Evolutionary conservation across 306 rosid genomes (phyloP).

Genomic region (Pyrus betulifolia): DNA sequence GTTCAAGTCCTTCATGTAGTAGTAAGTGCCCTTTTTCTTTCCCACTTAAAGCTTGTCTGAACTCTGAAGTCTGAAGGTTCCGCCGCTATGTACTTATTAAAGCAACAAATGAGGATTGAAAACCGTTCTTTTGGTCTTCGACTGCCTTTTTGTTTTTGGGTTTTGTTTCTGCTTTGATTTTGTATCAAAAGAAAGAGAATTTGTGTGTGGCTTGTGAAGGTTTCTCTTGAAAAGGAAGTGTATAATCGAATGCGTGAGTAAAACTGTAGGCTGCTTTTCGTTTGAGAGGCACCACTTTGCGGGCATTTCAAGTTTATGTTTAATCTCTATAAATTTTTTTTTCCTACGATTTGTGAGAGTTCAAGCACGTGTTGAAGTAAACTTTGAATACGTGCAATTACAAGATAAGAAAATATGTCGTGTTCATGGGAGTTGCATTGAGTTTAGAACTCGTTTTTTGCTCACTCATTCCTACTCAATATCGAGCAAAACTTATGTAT

Average conservation of each 20-base stretch:
- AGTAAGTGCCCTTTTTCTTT: background rate
- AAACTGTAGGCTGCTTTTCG: background rate
- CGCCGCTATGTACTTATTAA: background rate
- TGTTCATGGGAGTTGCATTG: no score
- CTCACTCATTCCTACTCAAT: no score
- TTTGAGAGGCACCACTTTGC: constrained; percentile 16
- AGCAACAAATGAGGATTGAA: background rate
- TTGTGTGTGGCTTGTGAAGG: background rate
- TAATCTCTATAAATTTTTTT: no score
- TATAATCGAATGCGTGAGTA: constrained; percentile 1
- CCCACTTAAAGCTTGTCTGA: background rate
- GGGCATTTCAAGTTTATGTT: constrained; percentile 12
- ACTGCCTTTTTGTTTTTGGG: background rate
- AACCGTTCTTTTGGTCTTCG: background rate
- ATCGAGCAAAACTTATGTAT: no score
- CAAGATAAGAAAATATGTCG: no score
- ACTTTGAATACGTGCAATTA: background rate
- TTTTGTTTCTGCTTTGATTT: background rate
- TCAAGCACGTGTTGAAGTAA: background rate
- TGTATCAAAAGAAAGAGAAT: background rate
- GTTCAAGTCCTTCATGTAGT: background rate
- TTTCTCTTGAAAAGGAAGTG: background rate
- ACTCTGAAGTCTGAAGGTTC: background rate
- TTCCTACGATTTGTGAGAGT: background rate
- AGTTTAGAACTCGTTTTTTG: no score